Evolutionary conservation across 768 basidiomycete species (phyloP).

Genomic region (Phaeotremella skinneri): DNA sequence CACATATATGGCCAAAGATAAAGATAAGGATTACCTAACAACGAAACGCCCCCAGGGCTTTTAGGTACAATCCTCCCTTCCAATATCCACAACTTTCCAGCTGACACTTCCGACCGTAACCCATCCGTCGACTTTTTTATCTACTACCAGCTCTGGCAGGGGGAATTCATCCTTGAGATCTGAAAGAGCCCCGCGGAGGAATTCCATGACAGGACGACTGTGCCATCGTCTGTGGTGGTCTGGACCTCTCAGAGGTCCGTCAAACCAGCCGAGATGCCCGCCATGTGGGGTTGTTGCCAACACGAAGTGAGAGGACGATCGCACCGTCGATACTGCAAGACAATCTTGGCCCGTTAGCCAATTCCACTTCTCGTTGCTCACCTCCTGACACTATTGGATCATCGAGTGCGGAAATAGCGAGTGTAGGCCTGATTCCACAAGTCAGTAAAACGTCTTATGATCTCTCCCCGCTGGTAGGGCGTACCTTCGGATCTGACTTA

Average conservation of each 20-base stretch:
- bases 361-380: background rate
- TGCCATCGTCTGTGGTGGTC: conserved; percentile 32
- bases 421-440: conserved; percentile 26
- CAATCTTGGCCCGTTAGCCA: conserved; percentile 10
- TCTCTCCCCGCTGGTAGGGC: too few species aligned
- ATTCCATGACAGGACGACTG: conserved; percentile 22
- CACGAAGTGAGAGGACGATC: conserved; percentile 20
- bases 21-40: too few species aligned
- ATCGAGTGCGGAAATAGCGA: conserved; percentile 27
- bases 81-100: conserved; percentile 11
- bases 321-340: conserved; percentile 17
- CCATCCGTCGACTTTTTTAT: conserved; percentile 14
- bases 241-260: conserved; percentile 21
- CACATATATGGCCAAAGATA: too few species aligned
- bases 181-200: conserved; percentile 10
- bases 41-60: background rate
- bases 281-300: conserved; percentile 24
- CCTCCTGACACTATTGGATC: conserved; percentile 29
- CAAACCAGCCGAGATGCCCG: conserved; percentile 30
- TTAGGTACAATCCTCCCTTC: conserved; percentile 9
- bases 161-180: conserved; percentile 1
- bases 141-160: background rate
- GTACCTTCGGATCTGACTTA: conserved; percentile 7
- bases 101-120: conserved; percentile 7
- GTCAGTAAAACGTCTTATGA: too few species aligned